phyloP scores from a whole-genome alignment of 441 rosid species.

The Eruca vesicaria region DNA sequence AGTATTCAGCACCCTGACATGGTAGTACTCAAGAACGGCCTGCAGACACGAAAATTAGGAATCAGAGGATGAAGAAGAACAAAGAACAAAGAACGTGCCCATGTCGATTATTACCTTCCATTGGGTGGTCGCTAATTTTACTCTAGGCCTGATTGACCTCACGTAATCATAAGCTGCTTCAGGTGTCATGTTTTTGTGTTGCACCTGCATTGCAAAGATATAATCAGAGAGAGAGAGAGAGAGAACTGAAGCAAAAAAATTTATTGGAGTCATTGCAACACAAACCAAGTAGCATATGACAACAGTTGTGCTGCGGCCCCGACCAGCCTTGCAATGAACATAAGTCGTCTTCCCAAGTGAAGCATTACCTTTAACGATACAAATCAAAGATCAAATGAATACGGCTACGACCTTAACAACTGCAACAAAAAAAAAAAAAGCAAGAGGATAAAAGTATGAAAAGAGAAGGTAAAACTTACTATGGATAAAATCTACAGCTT shows the following conservation, averaged over 20 bases:
- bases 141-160: constrained; percentile 85
- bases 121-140: constrained; percentile 84
- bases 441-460: not conserved
- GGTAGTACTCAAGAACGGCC: constrained; percentile 84
- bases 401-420: not conserved
- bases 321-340: constrained; percentile 97
- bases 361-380: constrained; percentile 54
- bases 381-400: not conserved
- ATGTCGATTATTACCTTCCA: constrained; percentile 69
- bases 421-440: not conserved
- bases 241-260: not conserved
- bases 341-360: constrained; percentile 58
- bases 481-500: constrained; percentile 84
- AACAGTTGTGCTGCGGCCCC: constrained; percentile 95
- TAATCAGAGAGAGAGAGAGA: not conserved
- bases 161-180: constrained; percentile 74
- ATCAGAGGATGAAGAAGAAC: not conserved
- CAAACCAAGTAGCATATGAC: constrained; percentile 90
- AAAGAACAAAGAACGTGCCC: not conserved
- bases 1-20: constrained; percentile 41
- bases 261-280: constrained; percentile 4
- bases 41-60: constrained; percentile 31
- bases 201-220: constrained; percentile 50
- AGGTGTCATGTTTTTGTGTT: constrained; percentile 80
- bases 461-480: constrained; percentile 35